A percentile compares a stretch with the other conserved stretches of the same genome.
These are phyloP conservation scores for Agaricus bisporus DNA, from an alignment of 768 basidiomycete genomes.

Conservation along the genomic window DNA sequence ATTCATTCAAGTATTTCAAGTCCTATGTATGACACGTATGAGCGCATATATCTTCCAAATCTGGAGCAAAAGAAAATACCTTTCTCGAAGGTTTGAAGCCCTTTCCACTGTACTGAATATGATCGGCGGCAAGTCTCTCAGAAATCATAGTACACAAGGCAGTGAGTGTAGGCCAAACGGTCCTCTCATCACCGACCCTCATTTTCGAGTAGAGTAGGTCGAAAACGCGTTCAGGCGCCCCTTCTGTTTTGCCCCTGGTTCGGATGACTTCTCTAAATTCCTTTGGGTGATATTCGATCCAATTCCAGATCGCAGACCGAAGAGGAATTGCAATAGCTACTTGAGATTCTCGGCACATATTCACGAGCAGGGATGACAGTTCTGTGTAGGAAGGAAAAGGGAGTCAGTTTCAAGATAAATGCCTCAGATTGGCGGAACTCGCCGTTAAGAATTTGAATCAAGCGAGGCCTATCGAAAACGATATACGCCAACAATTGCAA, in stretches of 20 bases:
- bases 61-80: constrained; percentile 17
- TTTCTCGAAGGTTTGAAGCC: constrained; percentile 31
- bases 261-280: constrained; percentile 75
- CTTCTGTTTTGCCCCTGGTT: constrained; percentile 62
- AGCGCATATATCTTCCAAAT: background rate
- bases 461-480: constrained; percentile 60
- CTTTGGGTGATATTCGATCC: constrained; percentile 72
- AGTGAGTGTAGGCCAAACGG: constrained; percentile 78
- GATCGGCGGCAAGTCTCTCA: constrained; percentile 58
- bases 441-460: constrained; percentile 71
- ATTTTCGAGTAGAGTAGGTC: constrained; percentile 61
- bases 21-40: constrained; percentile 26
- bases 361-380: constrained; percentile 74
- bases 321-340: constrained; percentile 66
- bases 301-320: constrained; percentile 82
- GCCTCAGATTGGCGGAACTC: constrained; percentile 13
- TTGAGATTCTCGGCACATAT: constrained; percentile 73
- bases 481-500: constrained; percentile 74
- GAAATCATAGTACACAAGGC: constrained; percentile 69
- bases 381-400: constrained; percentile 34
- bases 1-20: constrained; percentile 54
- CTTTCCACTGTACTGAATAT: constrained; percentile 2
- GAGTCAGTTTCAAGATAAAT: constrained; percentile 1
- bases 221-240: constrained; percentile 81
- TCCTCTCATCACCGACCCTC: constrained; percentile 39